phyloP scores from a whole-genome alignment of 2,329 filamentous ascomycete species.

The Calonectria montana region DNA sequence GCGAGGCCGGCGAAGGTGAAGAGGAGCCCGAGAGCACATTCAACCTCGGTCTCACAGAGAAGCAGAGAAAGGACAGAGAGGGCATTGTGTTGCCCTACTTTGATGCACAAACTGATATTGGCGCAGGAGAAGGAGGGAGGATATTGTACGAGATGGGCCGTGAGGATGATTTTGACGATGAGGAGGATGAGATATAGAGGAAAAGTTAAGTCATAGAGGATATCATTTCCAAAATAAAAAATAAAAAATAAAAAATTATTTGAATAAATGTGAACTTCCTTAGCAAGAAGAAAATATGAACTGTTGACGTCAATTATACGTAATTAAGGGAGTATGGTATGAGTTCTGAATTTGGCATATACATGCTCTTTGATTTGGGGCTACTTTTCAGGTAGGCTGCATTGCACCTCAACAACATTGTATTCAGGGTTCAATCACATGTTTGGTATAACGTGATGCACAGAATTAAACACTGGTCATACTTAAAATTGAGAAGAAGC shows the following conservation, averaged over 20 bases:
- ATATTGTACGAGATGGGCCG: constrained; percentile 97
- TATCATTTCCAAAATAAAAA: not conserved
- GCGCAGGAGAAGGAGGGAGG: constrained; percentile 85
- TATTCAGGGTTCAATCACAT: too few relatives aligned
- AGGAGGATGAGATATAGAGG: constrained; percentile 84
- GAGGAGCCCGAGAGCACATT: constrained; percentile 81
- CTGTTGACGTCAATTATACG: not conserved
- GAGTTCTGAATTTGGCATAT: too few relatives aligned
- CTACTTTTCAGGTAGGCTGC: too few relatives aligned
- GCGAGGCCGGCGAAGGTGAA: constrained; percentile 54
- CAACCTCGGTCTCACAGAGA: constrained; percentile 86
- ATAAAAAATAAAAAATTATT: too few relatives aligned
- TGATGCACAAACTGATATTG: constrained; percentile 88
- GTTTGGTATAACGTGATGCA: too few relatives aligned
- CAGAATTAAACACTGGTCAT: too few relatives aligned
- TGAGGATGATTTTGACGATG: constrained; percentile 97
- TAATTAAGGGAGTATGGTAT: not conserved
- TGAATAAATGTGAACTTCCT: not conserved
- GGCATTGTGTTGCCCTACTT: constrained; percentile 95
- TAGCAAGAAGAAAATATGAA: too few relatives aligned
- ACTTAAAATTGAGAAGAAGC: too few relatives aligned
- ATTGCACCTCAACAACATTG: too few relatives aligned
- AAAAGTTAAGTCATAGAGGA: not conserved
- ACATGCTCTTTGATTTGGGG: too few relatives aligned
- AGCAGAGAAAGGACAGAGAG: constrained; percentile 87